These are phyloP conservation scores for Claviceps sp. DNA, from an alignment of 2,329 filamentous ascomycete genomes.

Conservation along the genomic window DNA sequence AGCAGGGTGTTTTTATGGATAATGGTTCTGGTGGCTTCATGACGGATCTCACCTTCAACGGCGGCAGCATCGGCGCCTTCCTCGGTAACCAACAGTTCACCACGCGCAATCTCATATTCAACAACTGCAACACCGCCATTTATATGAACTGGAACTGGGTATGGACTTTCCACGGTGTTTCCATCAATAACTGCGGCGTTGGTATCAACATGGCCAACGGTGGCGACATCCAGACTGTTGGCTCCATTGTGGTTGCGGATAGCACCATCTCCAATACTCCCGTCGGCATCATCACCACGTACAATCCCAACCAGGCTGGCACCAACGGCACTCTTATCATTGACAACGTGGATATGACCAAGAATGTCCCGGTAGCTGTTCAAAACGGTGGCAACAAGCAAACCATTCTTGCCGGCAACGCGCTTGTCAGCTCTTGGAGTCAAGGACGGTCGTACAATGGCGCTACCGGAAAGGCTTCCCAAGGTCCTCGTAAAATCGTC, in stretches of 20 bases:
- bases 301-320: slow-evolving; percentile 43
- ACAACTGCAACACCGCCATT: slow-evolving; percentile 68
- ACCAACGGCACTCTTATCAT: slow-evolving; percentile 75
- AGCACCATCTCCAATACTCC: slow-evolving; percentile 64
- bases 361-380: slow-evolving; percentile 55
- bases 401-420: slow-evolving; percentile 55
- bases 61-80: slow-evolving; percentile 65
- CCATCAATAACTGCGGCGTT: slow-evolving; percentile 60
- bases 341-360: slow-evolving; percentile 76
- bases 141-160: slow-evolving; percentile 90
- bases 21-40: slow-evolving; percentile 78
- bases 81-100: slow-evolving; percentile 83
- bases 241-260: slow-evolving; percentile 74
- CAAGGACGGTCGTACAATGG: slow-evolving; percentile 65
- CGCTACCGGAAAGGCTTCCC: slow-evolving; percentile 37
- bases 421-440: slow-evolving; percentile 56
- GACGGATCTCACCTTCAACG: slow-evolving; percentile 71
- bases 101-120: slow-evolving; percentile 70
- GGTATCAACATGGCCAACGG: slow-evolving; percentile 67
- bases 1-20: slow-evolving; percentile 73
- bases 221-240: slow-evolving; percentile 56
- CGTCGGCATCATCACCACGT: slow-evolving; percentile 59
- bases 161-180: slow-evolving; percentile 66
- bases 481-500: slow-evolving; percentile 40
- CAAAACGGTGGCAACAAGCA: slow-evolving; percentile 39